Evolutionary conservation across 768 basidiomycete genomes (phyloP).

Genomic region (Suillus weaverae): DNA sequence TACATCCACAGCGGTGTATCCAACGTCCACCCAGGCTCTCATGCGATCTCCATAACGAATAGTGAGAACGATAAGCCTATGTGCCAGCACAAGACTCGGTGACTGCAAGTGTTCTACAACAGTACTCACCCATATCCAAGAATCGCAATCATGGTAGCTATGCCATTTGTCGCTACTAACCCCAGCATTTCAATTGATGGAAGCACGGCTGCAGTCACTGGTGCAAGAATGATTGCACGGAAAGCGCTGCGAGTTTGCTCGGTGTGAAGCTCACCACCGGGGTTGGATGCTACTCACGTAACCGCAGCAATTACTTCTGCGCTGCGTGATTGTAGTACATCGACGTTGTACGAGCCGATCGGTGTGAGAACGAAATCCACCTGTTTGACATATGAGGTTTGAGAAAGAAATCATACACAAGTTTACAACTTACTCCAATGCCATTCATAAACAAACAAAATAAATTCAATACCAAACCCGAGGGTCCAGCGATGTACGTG

Average conservation of each 20-base stretch:
- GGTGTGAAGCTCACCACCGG: neutral
- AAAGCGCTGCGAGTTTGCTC: slow-evolving; percentile 40
- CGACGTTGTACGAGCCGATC: slow-evolving; percentile 54
- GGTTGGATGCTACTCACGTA: slow-evolving; percentile 37
- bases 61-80: slow-evolving; percentile 45
- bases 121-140: slow-evolving; percentile 47
- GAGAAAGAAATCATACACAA: neutral
- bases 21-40: slow-evolving; percentile 51
- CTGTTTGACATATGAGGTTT: slow-evolving; percentile 26
- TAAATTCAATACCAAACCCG: slow-evolving; percentile 50
- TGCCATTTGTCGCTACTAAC: slow-evolving; percentile 43
- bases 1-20: slow-evolving; percentile 18
- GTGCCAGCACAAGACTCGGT: neutral
- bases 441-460: slow-evolving; percentile 58
- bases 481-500: slow-evolving; percentile 43
- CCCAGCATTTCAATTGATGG: slow-evolving; percentile 53
- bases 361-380: slow-evolving; percentile 57
- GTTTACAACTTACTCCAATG: slow-evolving; percentile 47
- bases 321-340: slow-evolving; percentile 55
- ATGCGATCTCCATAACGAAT: slow-evolving; percentile 53
- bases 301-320: slow-evolving; percentile 58
- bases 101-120: neutral
- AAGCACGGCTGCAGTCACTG: slow-evolving; percentile 46
- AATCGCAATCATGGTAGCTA: slow-evolving; percentile 46
- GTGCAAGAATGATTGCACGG: slow-evolving; percentile 44